Evolutionary conservation across 1,139 yeast species (phyloP), one percentile per base, ranked within the genome.

Genomic region (Candida mesenterica): DNA sequence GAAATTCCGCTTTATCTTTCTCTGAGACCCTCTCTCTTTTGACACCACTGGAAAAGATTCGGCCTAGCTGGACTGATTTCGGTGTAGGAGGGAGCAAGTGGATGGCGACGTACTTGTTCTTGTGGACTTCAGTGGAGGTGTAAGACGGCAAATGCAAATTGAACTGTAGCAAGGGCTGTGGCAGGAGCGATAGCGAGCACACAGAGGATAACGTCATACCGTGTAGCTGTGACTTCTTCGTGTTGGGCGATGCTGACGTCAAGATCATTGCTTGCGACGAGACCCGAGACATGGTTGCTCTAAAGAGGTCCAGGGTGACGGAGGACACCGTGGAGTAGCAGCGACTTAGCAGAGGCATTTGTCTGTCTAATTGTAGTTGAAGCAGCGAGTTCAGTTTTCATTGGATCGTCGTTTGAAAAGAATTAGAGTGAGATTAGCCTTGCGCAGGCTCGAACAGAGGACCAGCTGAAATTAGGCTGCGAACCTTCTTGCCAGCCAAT

Each of bases 181-280:
- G 96, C 35, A 72, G 68, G 22, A 86, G 74, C 1, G 94, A 79
- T 10, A 89, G 61, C 1, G 96, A 87, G 13, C 87, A 76, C 27
- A 86, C 87, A 0, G 95, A 85, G 2, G 95, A 82, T 3, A 89
- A 62, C 0, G 96, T 86, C 68, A 86, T 78, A 1, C 96, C 97
- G 49, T 76, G 82, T 32, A 66, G 56, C n/a, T 52, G 50, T 6
- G 34, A 31, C 28, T 27, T 19, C 33, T 29, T 20, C 24, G 15
- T 13, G 23, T 25, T 25, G 13, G 24, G 30, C 10, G 43, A 40
- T 18, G 48, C 65, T 15, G 62, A 55, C 6, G 70, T 64, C 28
- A 65, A 49, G 4, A 70, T 60, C 75, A 69, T 69, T 4, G 75
- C 75, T 37, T 64, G 76, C 5, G 69, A 58, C 16, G 72, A 52